Evolutionary conservation across 148 eudicot species (phyloP), one percentile per base, ranked within the genome.

Genomic region (Talinum fruticosum): DNA sequence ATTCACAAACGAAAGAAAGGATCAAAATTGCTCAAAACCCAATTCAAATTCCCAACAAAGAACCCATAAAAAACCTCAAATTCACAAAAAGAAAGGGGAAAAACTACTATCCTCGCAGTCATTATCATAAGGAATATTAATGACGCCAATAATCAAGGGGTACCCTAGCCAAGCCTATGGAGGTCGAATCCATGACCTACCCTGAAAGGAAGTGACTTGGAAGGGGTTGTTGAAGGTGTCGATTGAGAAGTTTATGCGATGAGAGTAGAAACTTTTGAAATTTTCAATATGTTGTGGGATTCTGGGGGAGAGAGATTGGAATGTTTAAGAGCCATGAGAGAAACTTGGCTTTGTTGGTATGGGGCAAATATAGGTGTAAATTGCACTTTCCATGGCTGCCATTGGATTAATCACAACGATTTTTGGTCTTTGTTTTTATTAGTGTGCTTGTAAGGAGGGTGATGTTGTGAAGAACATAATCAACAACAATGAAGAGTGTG

Each of bases 111-210:
- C 98, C 69, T 94, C 97, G 75, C 98, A 92, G 37, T 97, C 98
- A 79, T 87, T 87, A 32, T 92, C 97, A 75, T 90, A 93, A 62
- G 98, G 98, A 73, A 95, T 89, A 76, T 85, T 67, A 53, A 95
- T 86, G 19, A 97, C 99, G 16, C 97, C 99, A 71, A 95, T 89
- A 79, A 95, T 92, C 83, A 95, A 89, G 16, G 99, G 97, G 74
- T 95, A 95, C 0, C 97, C 97, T 45, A 94, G 97, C 79, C 99
- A 66, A 96, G 79, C 30, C 99, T 79, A 78, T 93, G 99, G 29
- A 96, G 89, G 65, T 96, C 99, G 37, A 96, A 96, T 69, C 97
- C 99, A 72, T 96, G 99, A 3, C 99, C 99, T 38, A 96, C 89
- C 36, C 99, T 87, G 69, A 93, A 96, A 12, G 97, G 97, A 1